Conservation (phyloP, 116 monocot species). For the Thalassia testudinum region DNA sequence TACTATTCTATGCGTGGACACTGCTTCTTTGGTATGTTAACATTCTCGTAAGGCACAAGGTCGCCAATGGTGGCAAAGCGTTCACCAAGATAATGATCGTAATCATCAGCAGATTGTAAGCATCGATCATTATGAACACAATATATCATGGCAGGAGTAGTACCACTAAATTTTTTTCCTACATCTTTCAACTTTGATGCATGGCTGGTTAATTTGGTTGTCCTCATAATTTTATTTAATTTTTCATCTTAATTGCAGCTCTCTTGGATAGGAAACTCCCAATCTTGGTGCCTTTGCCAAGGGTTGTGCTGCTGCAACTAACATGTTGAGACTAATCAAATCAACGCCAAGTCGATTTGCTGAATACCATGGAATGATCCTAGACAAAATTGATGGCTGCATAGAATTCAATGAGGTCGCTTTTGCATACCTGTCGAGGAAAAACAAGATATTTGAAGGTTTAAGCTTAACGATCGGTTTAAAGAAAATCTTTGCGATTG, state of each 20-base stretch:
- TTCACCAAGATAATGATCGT: conserved; percentile 95
- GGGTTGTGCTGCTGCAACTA: conserved; percentile 43
- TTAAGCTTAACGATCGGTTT: conserved; percentile 29
- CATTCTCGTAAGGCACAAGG: conserved; percentile 79
- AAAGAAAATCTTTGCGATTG: conserved; percentile 43
- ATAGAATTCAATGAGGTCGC: conserved; percentile 56
- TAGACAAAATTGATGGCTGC: conserved; percentile 36
- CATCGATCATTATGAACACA: not conserved
- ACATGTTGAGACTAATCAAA: conserved; percentile 73
- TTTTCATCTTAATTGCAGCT: conserved; percentile 13
- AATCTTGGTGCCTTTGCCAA: conserved; percentile 16
- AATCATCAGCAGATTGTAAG: conserved; percentile 96
- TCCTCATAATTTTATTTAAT: not conserved
- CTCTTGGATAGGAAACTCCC: conserved; percentile 52
- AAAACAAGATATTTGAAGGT: conserved; percentile 41
- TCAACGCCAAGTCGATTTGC: conserved; percentile 20
- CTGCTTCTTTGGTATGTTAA: conserved; percentile 95
- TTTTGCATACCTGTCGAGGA: conserved; percentile 53
- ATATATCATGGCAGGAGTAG: too few relatives aligned
- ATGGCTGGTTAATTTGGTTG: too few relatives aligned
- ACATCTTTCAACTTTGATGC: too few relatives aligned
- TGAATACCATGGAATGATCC: conserved; percentile 22
- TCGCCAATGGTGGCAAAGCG: conserved; percentile 92
- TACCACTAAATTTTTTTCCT: too few relatives aligned
- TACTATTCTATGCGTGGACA: conserved; percentile 97